A percentile compares a stretch with the other conserved stretches of the same genome.
phyloP scores from a whole-genome alignment of 1,284 basidiomycete species.

The Neonothopanus nambi region DNA sequence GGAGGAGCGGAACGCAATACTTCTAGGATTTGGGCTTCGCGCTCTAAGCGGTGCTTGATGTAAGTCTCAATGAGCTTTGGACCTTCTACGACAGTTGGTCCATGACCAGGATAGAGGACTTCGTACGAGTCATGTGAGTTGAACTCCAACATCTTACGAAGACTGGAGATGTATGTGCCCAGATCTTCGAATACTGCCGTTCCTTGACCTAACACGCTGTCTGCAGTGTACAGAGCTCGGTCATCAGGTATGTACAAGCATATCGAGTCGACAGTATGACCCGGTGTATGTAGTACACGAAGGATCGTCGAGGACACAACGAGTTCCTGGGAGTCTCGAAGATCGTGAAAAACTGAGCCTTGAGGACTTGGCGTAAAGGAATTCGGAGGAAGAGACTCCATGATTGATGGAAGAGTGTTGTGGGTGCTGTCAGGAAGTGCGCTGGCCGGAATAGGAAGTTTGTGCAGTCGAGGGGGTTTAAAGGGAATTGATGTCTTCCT shows the following conservation, averaged over 20 bases:
- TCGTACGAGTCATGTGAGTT: constrained; percentile 37
- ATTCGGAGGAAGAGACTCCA: constrained; percentile 43
- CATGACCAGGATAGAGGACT: constrained; percentile 85
- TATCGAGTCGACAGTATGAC: constrained; percentile 89
- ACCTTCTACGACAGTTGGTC: constrained; percentile 70
- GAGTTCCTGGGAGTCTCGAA: constrained; percentile 57
- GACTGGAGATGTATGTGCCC: constrained; percentile 65
- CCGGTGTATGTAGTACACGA: constrained; percentile 82
- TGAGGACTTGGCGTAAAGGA: constrained; percentile 43
- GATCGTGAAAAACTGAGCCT: constrained; percentile 52
- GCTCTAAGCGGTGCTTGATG: constrained; percentile 78
- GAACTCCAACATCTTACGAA: constrained; percentile 62
- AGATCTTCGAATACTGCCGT: constrained; percentile 92
- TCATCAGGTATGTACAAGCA: constrained; percentile 66
- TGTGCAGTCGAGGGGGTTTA: constrained; percentile 70
- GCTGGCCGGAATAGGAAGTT: constrained; percentile 48
- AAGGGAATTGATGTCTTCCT: constrained; percentile 45
- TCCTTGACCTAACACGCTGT: constrained; percentile 90
- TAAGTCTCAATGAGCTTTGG: constrained; percentile 67
- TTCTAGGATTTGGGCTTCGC: constrained; percentile 79
- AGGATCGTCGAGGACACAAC: constrained; percentile 32
- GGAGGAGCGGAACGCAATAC: constrained; percentile 46
- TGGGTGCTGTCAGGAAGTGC: constrained; percentile 25
- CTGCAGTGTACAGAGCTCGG: constrained; percentile 81
- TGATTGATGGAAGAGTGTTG: constrained; percentile 39